Evolutionary conservation across 2,329 filamentous ascomycete species (phyloP).

Genomic region (Laburnicola sp.): DNA sequence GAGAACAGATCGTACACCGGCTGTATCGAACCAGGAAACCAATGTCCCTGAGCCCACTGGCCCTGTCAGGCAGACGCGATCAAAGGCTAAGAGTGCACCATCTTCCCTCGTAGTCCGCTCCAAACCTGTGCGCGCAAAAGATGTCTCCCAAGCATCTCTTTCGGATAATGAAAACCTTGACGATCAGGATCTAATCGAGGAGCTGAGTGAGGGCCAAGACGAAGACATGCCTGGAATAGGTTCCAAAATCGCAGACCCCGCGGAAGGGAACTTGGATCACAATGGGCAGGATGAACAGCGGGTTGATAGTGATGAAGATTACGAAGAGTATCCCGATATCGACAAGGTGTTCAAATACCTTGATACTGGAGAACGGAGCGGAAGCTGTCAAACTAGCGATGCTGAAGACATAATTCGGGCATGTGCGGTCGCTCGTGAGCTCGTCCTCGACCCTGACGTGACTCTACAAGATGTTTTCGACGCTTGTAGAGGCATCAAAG

Average conservation of each 20-base stretch:
- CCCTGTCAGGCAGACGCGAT: background rate
- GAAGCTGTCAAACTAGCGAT: slow-evolving; percentile 22
- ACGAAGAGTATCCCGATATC: slow-evolving; percentile 11
- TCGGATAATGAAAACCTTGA: background rate
- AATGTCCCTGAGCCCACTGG: background rate
- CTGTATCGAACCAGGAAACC: background rate
- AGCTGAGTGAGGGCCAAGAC: background rate
- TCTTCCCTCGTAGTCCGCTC: background rate
- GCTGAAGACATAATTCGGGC: slow-evolving; percentile 15
- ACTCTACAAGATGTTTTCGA: slow-evolving; percentile 13
- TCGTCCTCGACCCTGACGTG: slow-evolving; percentile 7
- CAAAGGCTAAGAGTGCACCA: background rate
- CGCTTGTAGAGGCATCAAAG: slow-evolving; percentile 1
- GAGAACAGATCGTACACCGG: background rate
- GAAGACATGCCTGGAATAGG: background rate
- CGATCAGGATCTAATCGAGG: background rate
- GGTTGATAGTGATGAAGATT: background rate
- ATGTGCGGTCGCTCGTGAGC: slow-evolving; percentile 14
- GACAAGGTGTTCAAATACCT: slow-evolving; percentile 28
- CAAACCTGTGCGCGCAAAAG: background rate
- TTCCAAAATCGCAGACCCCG: background rate
- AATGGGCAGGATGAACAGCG: slow-evolving; percentile 4
- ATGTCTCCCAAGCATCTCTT: background rate
- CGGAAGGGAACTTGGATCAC: background rate
- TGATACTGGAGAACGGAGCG: slow-evolving; percentile 18